These are phyloP conservation scores for Mollisiaceae sp. DNA, from an alignment of 2,329 filamentous ascomycete species.

Conservation along the genomic window DNA sequence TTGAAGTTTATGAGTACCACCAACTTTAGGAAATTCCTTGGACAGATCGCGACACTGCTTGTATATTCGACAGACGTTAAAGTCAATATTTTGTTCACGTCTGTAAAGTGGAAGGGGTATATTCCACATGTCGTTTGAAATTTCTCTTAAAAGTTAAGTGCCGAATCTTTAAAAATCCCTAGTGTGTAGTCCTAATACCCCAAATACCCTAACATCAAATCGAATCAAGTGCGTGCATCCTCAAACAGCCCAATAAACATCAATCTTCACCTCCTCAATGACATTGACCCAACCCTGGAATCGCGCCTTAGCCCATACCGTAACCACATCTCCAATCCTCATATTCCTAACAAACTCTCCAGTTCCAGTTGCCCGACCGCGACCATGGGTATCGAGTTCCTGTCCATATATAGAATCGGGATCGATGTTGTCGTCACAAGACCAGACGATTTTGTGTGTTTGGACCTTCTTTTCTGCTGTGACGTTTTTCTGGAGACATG, in stretches of 20 bases:
- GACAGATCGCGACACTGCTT: too few relatives aligned
- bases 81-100: too few relatives aligned
- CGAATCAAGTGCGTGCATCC: too few relatives aligned
- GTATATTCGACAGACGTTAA: too few relatives aligned
- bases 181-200: too few relatives aligned
- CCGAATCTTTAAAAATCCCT: too few relatives aligned
- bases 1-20: too few relatives aligned
- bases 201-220: too few relatives aligned
- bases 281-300: conserved; percentile 60
- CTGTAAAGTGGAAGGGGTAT: too few relatives aligned
- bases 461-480: conserved; percentile 47
- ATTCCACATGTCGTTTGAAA: too few relatives aligned
- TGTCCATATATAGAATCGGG: conserved; percentile 49
- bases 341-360: conserved; percentile 62
- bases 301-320: conserved; percentile 64
- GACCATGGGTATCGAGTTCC: conserved; percentile 47
- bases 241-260: conserved; percentile 62
- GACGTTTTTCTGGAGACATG: conserved; percentile 53
- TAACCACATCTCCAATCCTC: conserved; percentile 64
- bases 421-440: conserved; percentile 55
- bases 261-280: conserved; percentile 55
- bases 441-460: conserved; percentile 59
- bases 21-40: too few relatives aligned
- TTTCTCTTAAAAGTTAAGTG: too few relatives aligned
- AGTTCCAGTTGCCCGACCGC: conserved; percentile 55